phyloP scores from a whole-genome alignment of 176 grass and related monocot species.

The Thinopyrum elongatum region DNA sequence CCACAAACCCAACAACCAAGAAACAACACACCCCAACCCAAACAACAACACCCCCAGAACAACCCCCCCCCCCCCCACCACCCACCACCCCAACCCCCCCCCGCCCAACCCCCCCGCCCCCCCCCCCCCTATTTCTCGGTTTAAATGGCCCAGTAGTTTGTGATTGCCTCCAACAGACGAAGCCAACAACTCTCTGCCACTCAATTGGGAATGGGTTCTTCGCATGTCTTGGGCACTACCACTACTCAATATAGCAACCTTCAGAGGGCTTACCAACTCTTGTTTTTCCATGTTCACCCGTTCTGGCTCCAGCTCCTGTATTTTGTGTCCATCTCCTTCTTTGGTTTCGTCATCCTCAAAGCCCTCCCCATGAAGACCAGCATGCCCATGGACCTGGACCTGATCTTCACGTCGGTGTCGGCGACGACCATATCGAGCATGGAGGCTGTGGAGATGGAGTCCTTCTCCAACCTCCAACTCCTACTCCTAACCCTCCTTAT shows the following conservation, averaged over 20 bases:
- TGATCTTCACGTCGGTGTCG: constrained; percentile 68
- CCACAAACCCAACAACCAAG: no score
- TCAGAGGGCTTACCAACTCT: neutral
- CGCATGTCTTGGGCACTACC: neutral
- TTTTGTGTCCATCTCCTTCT: constrained; percentile 45
- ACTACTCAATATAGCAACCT: neutral
- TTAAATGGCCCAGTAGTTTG: constrained; percentile 13
- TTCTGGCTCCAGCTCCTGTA: constrained; percentile 67
- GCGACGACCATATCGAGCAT: constrained; percentile 66
- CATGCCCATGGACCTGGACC: constrained; percentile 35
- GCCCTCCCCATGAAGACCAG: constrained; percentile 36
- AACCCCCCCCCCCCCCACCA: no score
- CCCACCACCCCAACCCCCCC: no score
- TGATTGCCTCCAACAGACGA: neutral
- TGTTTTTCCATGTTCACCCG: constrained; percentile 48
- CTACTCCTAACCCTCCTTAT: constrained; percentile 58
- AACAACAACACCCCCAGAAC: no score
- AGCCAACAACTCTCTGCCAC: neutral
- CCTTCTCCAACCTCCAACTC: constrained; percentile 75
- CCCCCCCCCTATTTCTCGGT: neutral
- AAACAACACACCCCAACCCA: no score
- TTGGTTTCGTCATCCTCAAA: constrained; percentile 57
- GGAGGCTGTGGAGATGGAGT: constrained; percentile 56
- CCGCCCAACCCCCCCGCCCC: no score
- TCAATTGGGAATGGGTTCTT: neutral